These are phyloP conservation scores for Pichia sp. DNA, from an alignment of 1,139 yeast genomes.

Conservation along the genomic window DNA sequence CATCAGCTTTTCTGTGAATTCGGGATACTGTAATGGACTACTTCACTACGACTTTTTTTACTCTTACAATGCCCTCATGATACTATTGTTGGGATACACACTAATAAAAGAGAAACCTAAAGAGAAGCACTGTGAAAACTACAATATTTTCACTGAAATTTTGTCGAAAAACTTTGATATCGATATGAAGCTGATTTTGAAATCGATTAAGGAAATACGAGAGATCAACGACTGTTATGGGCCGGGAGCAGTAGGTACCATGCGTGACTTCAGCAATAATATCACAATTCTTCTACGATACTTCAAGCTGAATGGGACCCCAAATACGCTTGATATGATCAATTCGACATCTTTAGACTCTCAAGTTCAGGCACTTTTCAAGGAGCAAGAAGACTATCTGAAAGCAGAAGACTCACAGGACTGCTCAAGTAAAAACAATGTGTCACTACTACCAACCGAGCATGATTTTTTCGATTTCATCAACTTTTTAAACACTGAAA, in stretches of 20 bases:
- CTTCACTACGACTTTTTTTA: conserved; percentile 34
- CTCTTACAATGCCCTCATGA: conserved; percentile 34
- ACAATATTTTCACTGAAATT: conserved; percentile 9
- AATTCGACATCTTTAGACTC: neutral
- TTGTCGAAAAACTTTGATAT: conserved; percentile 23
- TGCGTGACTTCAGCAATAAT: conserved; percentile 19
- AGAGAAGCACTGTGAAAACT: conserved; percentile 4
- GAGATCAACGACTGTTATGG: conserved; percentile 14
- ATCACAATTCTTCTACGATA: conserved; percentile 14
- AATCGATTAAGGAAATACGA: conserved; percentile 27
- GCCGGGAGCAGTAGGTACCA: conserved; percentile 10
- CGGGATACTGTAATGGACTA: conserved; percentile 32
- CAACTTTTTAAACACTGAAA: conserved; percentile 7
- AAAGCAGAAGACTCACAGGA: no score
- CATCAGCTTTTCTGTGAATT: conserved; percentile 22
- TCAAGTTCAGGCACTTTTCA: neutral
- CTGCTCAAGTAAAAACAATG: neutral
- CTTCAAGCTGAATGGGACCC: conserved; percentile 17
- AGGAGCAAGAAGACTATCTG: neutral
- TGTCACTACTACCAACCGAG: neutral
- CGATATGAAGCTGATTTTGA: conserved; percentile 26
- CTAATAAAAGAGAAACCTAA: conserved; percentile 20
- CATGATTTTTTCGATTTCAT: conserved; percentile 8
- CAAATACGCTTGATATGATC: neutral
- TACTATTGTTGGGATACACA: conserved; percentile 32